Evolutionary conservation across 2,329 filamentous ascomycete species (phyloP).

Genomic region (Diplocarpon mali): DNA sequence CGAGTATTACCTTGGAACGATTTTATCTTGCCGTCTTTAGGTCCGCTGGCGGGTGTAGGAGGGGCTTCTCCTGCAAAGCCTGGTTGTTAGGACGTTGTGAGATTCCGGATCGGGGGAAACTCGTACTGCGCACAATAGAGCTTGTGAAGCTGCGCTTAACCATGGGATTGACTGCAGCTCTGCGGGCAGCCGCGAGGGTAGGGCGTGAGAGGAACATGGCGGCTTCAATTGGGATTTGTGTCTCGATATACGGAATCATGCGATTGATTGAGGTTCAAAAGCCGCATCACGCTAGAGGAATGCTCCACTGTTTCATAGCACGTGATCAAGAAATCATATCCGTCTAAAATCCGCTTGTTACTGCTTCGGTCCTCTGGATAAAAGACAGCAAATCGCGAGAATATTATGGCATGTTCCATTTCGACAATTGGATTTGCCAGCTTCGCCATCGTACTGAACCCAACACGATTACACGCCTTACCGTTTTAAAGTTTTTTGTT

Average conservation of each 20-base stretch:
- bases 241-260: not conserved
- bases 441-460: no score
- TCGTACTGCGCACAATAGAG: slow-evolving; percentile 50
- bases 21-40: slow-evolving; percentile 24
- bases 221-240: slow-evolving; percentile 20
- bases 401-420: no score
- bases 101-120: slow-evolving; percentile 21
- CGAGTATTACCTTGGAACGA: slow-evolving; percentile 24
- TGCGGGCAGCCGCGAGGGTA: slow-evolving; percentile 48
- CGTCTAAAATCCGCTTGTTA: no score
- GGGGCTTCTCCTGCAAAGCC: slow-evolving; percentile 20
- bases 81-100: slow-evolving; percentile 5
- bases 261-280: slow-evolving; percentile 2
- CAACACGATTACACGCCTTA: slow-evolving; percentile 24
- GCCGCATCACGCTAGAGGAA: not conserved
- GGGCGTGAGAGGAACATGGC: slow-evolving; percentile 56
- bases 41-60: slow-evolving; percentile 12
- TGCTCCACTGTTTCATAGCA: not conserved
- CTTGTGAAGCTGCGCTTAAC: slow-evolving; percentile 49
- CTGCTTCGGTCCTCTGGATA: no score
- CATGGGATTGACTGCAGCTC: slow-evolving; percentile 41
- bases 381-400: no score
- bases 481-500: slow-evolving; percentile 64
- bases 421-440: no score
- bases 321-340: no score